Conservation (phyloP, 352 stramenopile genomes). For the Plasmopara halstedii region DNA sequence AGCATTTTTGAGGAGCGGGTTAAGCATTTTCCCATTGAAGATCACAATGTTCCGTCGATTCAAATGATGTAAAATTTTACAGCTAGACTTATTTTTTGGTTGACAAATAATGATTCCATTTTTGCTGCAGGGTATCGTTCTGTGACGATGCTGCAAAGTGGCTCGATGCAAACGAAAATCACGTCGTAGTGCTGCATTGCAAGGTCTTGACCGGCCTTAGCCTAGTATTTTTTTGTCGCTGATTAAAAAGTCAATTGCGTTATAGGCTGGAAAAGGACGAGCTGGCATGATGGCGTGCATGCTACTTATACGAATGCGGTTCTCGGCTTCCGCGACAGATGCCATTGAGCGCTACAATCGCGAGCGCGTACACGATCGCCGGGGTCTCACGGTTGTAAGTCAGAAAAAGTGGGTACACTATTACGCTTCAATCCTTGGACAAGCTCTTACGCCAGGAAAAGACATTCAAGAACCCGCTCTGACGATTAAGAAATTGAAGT, state of each 20-base stretch:
- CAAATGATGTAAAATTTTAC: constrained; percentile 42
- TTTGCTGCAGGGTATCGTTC: constrained; percentile 45
- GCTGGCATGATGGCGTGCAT: constrained; percentile 78
- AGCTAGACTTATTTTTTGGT: not conserved
- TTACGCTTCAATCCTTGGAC: constrained; percentile 27
- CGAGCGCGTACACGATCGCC: constrained; percentile 43
- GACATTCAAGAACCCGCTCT: constrained; percentile 20
- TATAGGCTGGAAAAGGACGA: constrained; percentile 55
- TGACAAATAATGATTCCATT: not conserved
- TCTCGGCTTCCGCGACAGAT: constrained; percentile 25
- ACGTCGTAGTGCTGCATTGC: constrained; percentile 63
- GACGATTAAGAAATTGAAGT: constrained; percentile 25
- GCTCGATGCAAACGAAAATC: constrained; percentile 30
- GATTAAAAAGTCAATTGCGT: not conserved
- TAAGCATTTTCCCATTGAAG: constrained; percentile 58
- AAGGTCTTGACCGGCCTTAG: constrained; percentile 36
- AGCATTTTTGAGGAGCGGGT: constrained; percentile 38
- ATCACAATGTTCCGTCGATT: constrained; percentile 65
- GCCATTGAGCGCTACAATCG: constrained; percentile 68
- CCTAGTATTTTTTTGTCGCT: not conserved
- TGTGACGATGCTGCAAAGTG: constrained; percentile 62
- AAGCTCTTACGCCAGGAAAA: constrained; percentile 8
- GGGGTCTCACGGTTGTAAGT: constrained; percentile 55
- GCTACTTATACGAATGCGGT: constrained; percentile 61
- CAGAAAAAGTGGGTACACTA: constrained; percentile 72